These are phyloP conservation scores for Fusarium ambrosium DNA, from an alignment of 2,329 filamentous ascomycete genomes.

Conservation along the genomic window DNA sequence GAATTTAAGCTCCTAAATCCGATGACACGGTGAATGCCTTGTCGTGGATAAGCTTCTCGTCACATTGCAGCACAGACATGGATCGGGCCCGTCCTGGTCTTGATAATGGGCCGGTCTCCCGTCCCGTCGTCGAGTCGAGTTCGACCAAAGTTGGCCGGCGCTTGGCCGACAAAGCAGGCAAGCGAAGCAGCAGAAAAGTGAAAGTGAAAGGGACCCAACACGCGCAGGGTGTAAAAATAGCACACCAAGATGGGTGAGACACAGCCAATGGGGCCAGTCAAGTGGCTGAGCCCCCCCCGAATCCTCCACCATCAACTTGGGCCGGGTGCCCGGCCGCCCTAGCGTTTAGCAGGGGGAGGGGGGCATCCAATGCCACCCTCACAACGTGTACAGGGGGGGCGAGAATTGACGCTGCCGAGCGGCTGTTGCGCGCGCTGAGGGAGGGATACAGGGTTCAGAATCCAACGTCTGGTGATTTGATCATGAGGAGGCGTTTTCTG, in stretches of 20 bases:
- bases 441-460: constrained; percentile 8
- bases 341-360: constrained; percentile 31
- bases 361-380: constrained; percentile 19
- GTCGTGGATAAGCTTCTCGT: constrained; percentile 24
- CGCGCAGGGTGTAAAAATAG: constrained; percentile 41
- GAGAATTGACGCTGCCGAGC: constrained; percentile 30
- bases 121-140: neutral
- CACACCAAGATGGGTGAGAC: constrained; percentile 25
- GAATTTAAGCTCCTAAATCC: neutral
- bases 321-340: constrained; percentile 5
- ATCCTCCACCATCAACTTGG: constrained; percentile 15
- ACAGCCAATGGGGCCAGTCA: constrained; percentile 26
- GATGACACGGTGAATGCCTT: constrained; percentile 26
- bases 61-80: constrained; percentile 2
- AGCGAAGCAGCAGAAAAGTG: constrained; percentile 7
- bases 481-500: constrained; percentile 11
- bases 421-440: constrained; percentile 9
- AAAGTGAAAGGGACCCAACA: constrained; percentile 9
- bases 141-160: neutral
- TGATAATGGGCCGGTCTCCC: neutral
- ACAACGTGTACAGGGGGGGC: constrained; percentile 23
- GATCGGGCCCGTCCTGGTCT: neutral
- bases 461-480: constrained; percentile 17
- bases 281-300: constrained; percentile 27
- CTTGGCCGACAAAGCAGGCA: constrained; percentile 1